Evolutionary conservation across 2,329 filamentous ascomycete species (phyloP), one percentile per base, ranked within the genome.

Genomic region (Curvularia spicifera): DNA sequence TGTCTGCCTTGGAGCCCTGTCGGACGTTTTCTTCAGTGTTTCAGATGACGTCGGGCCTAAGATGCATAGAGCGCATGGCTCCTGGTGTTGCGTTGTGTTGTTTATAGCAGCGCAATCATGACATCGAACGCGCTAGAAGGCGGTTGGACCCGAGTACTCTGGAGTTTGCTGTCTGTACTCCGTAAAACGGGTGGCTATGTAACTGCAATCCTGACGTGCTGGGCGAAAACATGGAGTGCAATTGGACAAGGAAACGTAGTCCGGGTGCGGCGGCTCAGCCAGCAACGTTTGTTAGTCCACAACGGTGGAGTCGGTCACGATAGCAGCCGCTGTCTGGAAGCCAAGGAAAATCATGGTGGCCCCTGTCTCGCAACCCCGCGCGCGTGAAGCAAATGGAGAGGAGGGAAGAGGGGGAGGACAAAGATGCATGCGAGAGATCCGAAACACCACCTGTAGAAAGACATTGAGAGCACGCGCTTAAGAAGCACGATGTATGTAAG

Each of bases 191-290:
- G 6, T 4, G 37, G 13, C n/a, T 40, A 6, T n/a, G 37, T 9
- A 22, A 40, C 37, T 40, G 39, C 39, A 42, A 24, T 4, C 12
- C 8, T 42, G 39, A 13, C 39, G 9, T 42, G 4, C 8, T 42
- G 35, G 35, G 35, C 35, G 6, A 37, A 15, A 37, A 15, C 15
- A 18, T 24, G 12, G 26, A 15, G 15, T 29, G 24, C 43, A 29
- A 45, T 45, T 29, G 43, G 43, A 45, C n/a, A 45, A 28, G 43
- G 26, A 45, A 31, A 18, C n/a, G n/a, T 45, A 31, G 10, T 45
- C 24, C 26, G 43, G 43, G 43, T 45, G 43, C 20, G n/a, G 43
- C 43, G 43, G 43, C 43, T 43, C 13, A 18, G 26, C 24, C 24
- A 45, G 43, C 24, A 45, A 29, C 43, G 13, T 12, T 31, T 31